These are phyloP conservation scores for Fusarium verticillioides DNA, from an alignment of 2,329 filamentous ascomycete genomes.

Conservation along the genomic window DNA sequence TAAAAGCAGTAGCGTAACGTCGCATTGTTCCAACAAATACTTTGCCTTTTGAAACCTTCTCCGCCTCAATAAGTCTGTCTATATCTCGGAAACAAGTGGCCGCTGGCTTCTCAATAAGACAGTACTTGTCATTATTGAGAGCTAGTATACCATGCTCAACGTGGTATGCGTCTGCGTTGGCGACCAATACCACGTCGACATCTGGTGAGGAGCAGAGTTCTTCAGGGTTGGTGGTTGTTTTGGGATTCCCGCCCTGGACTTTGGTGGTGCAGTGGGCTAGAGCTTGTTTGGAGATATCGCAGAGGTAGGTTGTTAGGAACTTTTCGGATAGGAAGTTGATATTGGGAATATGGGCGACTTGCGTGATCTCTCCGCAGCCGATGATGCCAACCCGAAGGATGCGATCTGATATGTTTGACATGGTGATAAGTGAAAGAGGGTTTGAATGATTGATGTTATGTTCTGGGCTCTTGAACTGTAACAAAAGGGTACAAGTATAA, in stretches of 20 bases:
- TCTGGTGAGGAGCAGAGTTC: slow-evolving; percentile 56
- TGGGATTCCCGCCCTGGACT: slow-evolving; percentile 34
- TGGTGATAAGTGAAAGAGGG: neutral
- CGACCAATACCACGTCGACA: slow-evolving; percentile 65
- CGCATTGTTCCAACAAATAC: slow-evolving; percentile 72
- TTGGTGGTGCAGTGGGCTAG: slow-evolving; percentile 43
- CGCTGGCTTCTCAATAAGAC: slow-evolving; percentile 70
- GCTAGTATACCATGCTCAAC: slow-evolving; percentile 62
- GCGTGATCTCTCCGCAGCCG: slow-evolving; percentile 39
- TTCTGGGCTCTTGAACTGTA: neutral
- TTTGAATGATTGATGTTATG: too few relatives aligned
- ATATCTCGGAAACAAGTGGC: slow-evolving; percentile 60
- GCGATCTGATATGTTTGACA: neutral
- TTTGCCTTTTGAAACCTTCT: slow-evolving; percentile 53
- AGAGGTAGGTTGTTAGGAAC: slow-evolving; percentile 61
- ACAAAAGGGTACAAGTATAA: neutral
- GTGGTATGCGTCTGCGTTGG: slow-evolving; percentile 65
- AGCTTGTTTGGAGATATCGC: slow-evolving; percentile 58
- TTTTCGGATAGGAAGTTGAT: slow-evolving; percentile 56
- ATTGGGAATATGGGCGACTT: slow-evolving; percentile 65
- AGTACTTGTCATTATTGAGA: slow-evolving; percentile 64
- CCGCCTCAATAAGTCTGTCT: slow-evolving; percentile 60
- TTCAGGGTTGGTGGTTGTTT: slow-evolving; percentile 51
- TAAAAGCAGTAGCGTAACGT: slow-evolving; percentile 67
- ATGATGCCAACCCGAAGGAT: slow-evolving; percentile 1